phyloP scores from a whole-genome alignment of 768 basidiomycete genomes.

The Botryobasidium botryosum region DNA sequence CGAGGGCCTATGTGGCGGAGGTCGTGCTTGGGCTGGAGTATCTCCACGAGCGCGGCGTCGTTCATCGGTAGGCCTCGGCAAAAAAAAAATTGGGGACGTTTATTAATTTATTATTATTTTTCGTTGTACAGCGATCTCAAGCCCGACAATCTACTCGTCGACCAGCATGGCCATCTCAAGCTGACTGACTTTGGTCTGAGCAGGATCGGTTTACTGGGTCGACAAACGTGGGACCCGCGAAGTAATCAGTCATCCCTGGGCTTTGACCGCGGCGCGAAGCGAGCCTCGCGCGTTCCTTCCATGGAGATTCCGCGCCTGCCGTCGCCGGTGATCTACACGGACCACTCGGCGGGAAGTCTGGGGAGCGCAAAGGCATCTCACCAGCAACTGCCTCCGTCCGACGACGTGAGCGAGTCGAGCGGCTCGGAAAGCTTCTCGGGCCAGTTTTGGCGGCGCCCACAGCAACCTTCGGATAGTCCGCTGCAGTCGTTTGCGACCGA shows the following conservation, averaged over 20 bases:
- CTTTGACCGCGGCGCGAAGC: slow-evolving; percentile 82
- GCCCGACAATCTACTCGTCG: slow-evolving; percentile 95
- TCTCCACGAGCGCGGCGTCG: slow-evolving; percentile 86
- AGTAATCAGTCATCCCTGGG: too few relatives aligned
- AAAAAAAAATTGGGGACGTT: neutral
- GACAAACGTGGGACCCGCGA: slow-evolving; percentile 66
- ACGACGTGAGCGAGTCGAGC: slow-evolving; percentile 78
- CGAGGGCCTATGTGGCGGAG: slow-evolving; percentile 89
- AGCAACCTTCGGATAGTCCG: slow-evolving; percentile 49
- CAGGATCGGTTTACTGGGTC: slow-evolving; percentile 91
- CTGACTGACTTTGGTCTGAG: slow-evolving; percentile 96
- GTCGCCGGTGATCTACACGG: too few relatives aligned
- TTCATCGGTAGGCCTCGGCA: slow-evolving; percentile 73
- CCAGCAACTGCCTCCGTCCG: slow-evolving; percentile 54
- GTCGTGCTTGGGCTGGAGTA: slow-evolving; percentile 91
- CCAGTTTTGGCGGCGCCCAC: slow-evolving; percentile 24
- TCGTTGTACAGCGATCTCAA: slow-evolving; percentile 63
- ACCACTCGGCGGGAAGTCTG: slow-evolving; percentile 10
- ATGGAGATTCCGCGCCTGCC: too few relatives aligned
- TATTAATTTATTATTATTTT: slow-evolving; percentile 5
- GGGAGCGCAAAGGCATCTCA: neutral
- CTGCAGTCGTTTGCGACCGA: slow-evolving; percentile 77
- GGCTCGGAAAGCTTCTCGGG: slow-evolving; percentile 58
- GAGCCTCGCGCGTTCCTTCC: slow-evolving; percentile 58
- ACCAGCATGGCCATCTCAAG: slow-evolving; percentile 91